A percentile compares a stretch with the other conserved stretches of the same genome.
phyloP scores from a whole-genome alignment of 2,329 filamentous ascomycete genomes.

The Neonectria neomacrospora region DNA sequence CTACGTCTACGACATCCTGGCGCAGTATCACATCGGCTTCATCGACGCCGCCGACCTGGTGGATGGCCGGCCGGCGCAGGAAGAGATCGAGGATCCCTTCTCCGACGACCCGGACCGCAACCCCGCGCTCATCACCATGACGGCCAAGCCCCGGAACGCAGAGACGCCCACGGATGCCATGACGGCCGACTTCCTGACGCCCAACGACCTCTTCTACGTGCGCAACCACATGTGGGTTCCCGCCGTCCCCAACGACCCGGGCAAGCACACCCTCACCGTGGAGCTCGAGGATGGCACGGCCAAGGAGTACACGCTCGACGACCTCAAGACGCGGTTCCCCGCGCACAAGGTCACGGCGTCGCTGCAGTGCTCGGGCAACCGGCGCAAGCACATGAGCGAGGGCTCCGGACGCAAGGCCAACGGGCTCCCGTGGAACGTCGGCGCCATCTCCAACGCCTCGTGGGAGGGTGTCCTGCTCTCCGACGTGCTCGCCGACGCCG shows the following conservation, averaged over 20 bases:
- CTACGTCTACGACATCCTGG: conserved; percentile 72
- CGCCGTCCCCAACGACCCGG: conserved; percentile 51
- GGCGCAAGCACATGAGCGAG: conserved; percentile 68
- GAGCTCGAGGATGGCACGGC: conserved; percentile 66
- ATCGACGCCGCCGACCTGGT: conserved; percentile 68
- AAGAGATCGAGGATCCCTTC: conserved; percentile 71
- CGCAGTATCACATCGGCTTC: conserved; percentile 72
- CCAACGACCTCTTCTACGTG: conserved; percentile 67
- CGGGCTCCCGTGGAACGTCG: conserved; percentile 68
- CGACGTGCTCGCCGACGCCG: conserved; percentile 67
- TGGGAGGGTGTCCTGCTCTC: conserved; percentile 68
- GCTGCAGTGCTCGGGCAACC: conserved; percentile 70
- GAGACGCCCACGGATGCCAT: conserved; percentile 66
- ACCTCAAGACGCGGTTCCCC: conserved; percentile 64
- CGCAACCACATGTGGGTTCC: conserved; percentile 75
- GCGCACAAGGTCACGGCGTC: conserved; percentile 63
- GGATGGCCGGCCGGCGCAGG: conserved; percentile 64
- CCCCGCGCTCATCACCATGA: conserved; percentile 61
- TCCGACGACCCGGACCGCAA: conserved; percentile 64
- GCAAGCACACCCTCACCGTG: conserved; percentile 60
- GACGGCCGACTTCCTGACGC: conserved; percentile 62
- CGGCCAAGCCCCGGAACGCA: conserved; percentile 68
- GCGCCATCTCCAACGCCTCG: conserved; percentile 69
- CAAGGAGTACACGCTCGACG: conserved; percentile 63
- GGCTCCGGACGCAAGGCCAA: conserved; percentile 59